Evolutionary conservation across 352 stramenopile species (phyloP).

Genomic region (Discostella stelligera): DNA sequence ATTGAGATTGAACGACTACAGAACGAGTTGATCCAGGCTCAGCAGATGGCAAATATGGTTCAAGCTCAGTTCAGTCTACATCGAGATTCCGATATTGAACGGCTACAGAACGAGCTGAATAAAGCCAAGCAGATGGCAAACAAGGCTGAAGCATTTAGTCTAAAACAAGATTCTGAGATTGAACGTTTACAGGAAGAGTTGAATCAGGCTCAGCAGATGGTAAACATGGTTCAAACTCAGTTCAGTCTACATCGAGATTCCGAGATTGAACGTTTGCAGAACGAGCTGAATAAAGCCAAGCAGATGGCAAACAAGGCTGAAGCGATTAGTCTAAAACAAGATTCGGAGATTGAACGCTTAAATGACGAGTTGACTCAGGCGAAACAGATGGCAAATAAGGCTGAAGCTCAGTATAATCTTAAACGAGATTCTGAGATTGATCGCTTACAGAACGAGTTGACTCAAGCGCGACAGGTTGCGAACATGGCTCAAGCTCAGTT

Average conservation of each 20-base stretch:
- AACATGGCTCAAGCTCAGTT: not conserved
- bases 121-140: not conserved
- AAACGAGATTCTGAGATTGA: conserved; percentile 1
- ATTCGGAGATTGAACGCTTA: conserved; percentile 5
- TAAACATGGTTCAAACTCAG: too few relatives aligned
- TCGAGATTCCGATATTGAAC: too few relatives aligned
- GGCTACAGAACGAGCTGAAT: not conserved
- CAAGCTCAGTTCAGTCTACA: too few relatives aligned
- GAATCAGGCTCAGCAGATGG: too few relatives aligned
- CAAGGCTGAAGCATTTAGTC: too few relatives aligned
- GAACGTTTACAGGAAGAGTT: too few relatives aligned
- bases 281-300: not conserved
- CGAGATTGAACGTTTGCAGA: conserved; percentile 11
- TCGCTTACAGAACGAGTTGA: conserved; percentile 1
- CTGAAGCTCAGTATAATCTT: not conserved
- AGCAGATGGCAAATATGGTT: too few relatives aligned
- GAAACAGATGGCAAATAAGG: conserved; percentile 7
- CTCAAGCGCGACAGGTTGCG: not conserved
- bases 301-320: conserved; percentile 4
- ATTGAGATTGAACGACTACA: too few relatives aligned
- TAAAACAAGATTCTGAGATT: too few relatives aligned
- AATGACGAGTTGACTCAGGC: not conserved
- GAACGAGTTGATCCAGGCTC: too few relatives aligned
- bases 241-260: too few relatives aligned
- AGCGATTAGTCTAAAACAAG: not conserved